Conservation (phyloP, 2,329 filamentous ascomycete species). For the Xylariales sp. region DNA sequence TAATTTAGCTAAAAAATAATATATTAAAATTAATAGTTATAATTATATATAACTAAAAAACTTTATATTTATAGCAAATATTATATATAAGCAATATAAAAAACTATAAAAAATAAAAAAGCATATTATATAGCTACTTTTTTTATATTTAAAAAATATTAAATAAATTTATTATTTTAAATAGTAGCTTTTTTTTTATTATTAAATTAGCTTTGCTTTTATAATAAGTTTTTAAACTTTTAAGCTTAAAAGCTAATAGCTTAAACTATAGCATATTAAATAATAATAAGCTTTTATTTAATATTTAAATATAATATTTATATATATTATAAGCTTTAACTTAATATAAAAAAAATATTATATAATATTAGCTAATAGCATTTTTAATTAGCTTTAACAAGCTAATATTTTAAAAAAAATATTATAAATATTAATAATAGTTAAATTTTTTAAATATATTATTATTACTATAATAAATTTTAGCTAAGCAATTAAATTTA, state of each 20-base stretch:
- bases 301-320: conserved; percentile 3
- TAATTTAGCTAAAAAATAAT: neutral
- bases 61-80: conserved; percentile 1
- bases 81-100: neutral
- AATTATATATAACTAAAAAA: conserved; percentile 7
- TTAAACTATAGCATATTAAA: too few species aligned
- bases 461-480: neutral
- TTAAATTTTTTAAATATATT: neutral
- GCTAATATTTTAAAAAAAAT: conserved; percentile 3
- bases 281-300: neutral
- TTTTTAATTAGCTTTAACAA: neutral
- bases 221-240: neutral
- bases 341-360: neutral
- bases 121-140: neutral
- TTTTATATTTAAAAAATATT: neutral
- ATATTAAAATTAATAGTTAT: conserved; percentile 1
- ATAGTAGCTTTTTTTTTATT: neutral
- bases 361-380: neutral
- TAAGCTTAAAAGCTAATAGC: too few species aligned
- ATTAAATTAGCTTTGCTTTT: neutral
- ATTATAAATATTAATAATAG: neutral
- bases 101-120: neutral
- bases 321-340: conserved; percentile 5
- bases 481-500: conserved; percentile 1
- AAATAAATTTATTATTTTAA: neutral